Percentiles rank a stretch among this genome's conserved stretches.
Evolutionary conservation across 371 early-diverging fungal genomes (phyloP).

Genomic region (Rhizomucor miehei): DNA sequence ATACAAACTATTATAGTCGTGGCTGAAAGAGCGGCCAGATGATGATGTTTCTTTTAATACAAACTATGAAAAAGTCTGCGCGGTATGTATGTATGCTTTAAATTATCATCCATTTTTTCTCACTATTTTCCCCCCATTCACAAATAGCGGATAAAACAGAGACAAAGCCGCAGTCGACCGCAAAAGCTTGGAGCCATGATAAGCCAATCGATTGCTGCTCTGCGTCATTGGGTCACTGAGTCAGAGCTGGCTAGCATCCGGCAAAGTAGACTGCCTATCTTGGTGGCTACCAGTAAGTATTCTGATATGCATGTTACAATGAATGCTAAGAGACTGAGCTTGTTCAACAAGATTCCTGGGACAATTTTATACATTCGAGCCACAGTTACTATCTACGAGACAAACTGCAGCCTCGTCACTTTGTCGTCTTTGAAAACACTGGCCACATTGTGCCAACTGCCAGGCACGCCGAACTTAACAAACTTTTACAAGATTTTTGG

Average conservation of each 20-base stretch:
- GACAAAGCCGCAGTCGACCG: conserved; percentile 19
- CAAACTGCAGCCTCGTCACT: conserved; percentile 16
- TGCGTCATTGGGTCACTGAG: conserved; percentile 23
- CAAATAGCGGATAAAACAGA: conserved; percentile 7
- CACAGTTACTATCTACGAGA: conserved; percentile 19
- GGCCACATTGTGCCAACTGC: conserved; percentile 25
- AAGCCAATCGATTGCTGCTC: conserved; percentile 24
- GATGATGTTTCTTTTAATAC: conserved; percentile 14
- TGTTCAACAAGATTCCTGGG: conserved; percentile 15
- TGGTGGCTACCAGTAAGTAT: conserved; percentile 25
- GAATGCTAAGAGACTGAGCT: no score
- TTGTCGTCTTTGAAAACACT: conserved; percentile 24
- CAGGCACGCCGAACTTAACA: conserved; percentile 15
- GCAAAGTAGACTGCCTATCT: conserved; percentile 7
- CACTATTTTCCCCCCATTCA: no score
- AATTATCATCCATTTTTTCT: no score
- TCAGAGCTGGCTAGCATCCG: conserved; percentile 15
- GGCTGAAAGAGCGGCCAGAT: conserved; percentile 12
- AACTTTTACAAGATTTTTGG: conserved; percentile 17
- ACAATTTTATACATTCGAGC: conserved; percentile 21
- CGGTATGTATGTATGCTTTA: no score
- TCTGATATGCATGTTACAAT: no score
- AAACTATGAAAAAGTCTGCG: conserved; percentile 18
- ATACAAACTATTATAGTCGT: no score
- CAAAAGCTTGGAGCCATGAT: conserved; percentile 19